These are phyloP conservation scores for Chrysophaeum taylorii DNA, from an alignment of 352 stramenopile species.

Conservation along the genomic window DNA sequence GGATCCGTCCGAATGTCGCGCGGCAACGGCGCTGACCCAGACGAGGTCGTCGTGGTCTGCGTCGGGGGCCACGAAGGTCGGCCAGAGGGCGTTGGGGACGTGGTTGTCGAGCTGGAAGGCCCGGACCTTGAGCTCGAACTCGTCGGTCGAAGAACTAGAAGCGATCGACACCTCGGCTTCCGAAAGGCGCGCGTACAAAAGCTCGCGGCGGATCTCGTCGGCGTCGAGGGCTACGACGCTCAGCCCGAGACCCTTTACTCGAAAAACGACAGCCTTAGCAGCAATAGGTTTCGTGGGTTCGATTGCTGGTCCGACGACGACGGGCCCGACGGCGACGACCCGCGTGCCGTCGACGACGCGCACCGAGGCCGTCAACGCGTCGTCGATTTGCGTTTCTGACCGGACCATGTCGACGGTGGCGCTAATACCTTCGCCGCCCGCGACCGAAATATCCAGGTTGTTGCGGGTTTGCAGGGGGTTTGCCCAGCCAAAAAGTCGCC, in stretches of 20 bases:
- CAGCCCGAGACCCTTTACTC: too few relatives aligned
- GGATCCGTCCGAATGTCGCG: background rate
- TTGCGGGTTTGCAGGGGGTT: too few relatives aligned
- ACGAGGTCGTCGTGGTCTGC: background rate
- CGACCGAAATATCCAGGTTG: too few relatives aligned
- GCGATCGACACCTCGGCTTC: background rate
- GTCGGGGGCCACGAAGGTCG: background rate
- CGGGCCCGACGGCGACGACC: too few relatives aligned
- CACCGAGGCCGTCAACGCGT: background rate
- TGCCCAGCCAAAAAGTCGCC: too few relatives aligned
- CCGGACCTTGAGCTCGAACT: background rate
- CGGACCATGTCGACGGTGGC: too few relatives aligned
- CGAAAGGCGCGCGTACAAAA: background rate
- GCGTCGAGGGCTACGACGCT: too few relatives aligned
- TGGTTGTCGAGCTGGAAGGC: background rate
- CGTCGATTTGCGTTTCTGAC: background rate
- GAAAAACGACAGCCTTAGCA: too few relatives aligned
- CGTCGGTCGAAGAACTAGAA: background rate
- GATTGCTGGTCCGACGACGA: too few relatives aligned
- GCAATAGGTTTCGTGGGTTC: too few relatives aligned
- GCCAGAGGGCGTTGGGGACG: background rate
- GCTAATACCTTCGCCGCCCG: too few relatives aligned
- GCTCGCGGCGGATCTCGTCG: background rate
- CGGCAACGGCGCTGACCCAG: background rate
- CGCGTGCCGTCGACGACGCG: background rate